Conservation (phyloP, 2,329 filamentous ascomycete genomes). For the Colletotrichum sp. region DNA sequence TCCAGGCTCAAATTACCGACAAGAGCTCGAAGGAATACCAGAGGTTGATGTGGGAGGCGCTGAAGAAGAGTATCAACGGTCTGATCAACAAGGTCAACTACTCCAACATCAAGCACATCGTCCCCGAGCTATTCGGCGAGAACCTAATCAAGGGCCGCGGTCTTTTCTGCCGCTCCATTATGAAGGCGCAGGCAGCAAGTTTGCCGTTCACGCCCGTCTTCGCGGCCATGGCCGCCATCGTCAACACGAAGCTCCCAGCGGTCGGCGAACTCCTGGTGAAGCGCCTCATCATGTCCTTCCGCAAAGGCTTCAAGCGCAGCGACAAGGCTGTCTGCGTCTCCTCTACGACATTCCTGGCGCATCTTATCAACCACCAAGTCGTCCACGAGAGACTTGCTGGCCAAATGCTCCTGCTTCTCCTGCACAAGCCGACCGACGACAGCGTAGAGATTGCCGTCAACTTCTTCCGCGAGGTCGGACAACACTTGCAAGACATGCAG, state of each 20-base stretch:
- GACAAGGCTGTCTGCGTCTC: slow-evolving; percentile 96
- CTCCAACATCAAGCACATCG: slow-evolving; percentile 96
- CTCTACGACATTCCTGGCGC: slow-evolving; percentile 92
- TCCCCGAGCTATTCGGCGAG: slow-evolving; percentile 93
- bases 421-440: slow-evolving; percentile 96
- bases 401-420: slow-evolving; percentile 87
- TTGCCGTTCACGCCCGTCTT: slow-evolving; percentile 97
- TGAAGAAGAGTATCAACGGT: slow-evolving; percentile 99
- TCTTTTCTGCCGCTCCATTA: slow-evolving; percentile 92
- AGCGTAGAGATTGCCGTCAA: slow-evolving; percentile 97
- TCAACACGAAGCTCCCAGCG: slow-evolving; percentile 96
- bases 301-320: slow-evolving; percentile 94
- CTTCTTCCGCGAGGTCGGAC: slow-evolving; percentile 89
- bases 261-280: slow-evolving; percentile 91
- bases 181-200: slow-evolving; percentile 97
- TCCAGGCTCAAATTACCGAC: slow-evolving; percentile 97
- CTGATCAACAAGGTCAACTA: slow-evolving; percentile 99
- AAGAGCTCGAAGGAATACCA: slow-evolving; percentile 97
- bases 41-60: slow-evolving; percentile 97
- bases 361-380: slow-evolving; percentile 95
- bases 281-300: slow-evolving; percentile 87
- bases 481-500: slow-evolving; percentile 96
- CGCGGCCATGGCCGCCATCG: slow-evolving; percentile 92
- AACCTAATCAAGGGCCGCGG: slow-evolving; percentile 91
- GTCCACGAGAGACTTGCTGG: slow-evolving; percentile 92